These are phyloP conservation scores for Penicillium sumatraense DNA, from an alignment of 2,329 filamentous ascomycete genomes.

Conservation along the genomic window DNA sequence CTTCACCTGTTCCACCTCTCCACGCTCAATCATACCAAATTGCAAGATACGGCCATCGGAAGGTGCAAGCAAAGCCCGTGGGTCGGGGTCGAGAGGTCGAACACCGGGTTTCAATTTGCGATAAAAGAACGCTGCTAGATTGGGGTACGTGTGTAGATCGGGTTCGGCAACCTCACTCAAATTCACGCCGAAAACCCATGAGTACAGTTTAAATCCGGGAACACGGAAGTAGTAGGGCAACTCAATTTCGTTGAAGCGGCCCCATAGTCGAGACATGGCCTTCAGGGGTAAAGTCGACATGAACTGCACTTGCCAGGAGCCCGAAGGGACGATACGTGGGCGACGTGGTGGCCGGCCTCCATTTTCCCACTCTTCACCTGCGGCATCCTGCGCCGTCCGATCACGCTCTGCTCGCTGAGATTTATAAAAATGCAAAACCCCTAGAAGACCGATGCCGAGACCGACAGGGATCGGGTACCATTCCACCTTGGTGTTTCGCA, in stretches of 20 bases:
- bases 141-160: slow-evolving; percentile 87
- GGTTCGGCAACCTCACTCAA: slow-evolving; percentile 85
- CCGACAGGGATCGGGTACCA: slow-evolving; percentile 92
- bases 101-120: slow-evolving; percentile 87
- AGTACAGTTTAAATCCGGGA: slow-evolving; percentile 90
- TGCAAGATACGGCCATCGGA: slow-evolving; percentile 90
- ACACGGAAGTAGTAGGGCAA: slow-evolving; percentile 87
- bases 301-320: slow-evolving; percentile 90
- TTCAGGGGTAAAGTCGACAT: slow-evolving; percentile 94
- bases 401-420: slow-evolving; percentile 59
- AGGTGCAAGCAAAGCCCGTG: slow-evolving; percentile 80
- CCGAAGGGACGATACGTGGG: slow-evolving; percentile 75
- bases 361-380: slow-evolving; percentile 39
- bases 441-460: slow-evolving; percentile 82
- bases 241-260: slow-evolving; percentile 84
- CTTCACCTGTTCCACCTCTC: slow-evolving; percentile 97
- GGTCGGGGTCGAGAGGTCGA: slow-evolving; percentile 81
- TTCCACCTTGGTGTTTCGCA: slow-evolving; percentile 70
- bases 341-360: slow-evolving; percentile 54
- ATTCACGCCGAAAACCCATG: slow-evolving; percentile 88
- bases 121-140: slow-evolving; percentile 96
- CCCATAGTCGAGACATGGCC: slow-evolving; percentile 87
- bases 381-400: slow-evolving; percentile 53
- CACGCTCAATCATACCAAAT: slow-evolving; percentile 87
- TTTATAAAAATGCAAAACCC: slow-evolving; percentile 82